A percentile compares a stretch with the other conserved stretches of the same genome.
Conservation (phyloP, 2,329 filamentous ascomycete species). For the Coccinonectria pachysandricola region DNA sequence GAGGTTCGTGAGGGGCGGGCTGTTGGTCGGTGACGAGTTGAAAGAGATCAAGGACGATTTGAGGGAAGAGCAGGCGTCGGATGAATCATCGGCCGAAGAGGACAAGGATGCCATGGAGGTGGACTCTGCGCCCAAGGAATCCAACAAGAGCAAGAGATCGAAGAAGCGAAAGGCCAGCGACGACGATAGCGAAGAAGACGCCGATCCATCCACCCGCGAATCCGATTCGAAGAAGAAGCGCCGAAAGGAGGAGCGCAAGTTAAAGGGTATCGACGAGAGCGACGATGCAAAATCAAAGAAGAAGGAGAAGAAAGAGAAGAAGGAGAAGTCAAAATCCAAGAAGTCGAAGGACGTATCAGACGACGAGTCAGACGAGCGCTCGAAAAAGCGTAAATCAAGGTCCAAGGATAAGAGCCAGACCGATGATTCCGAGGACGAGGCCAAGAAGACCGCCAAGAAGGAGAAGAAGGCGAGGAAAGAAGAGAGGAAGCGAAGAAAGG, state of each 20-base stretch:
- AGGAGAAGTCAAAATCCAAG: constrained; percentile 27
- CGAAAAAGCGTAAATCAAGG: constrained; percentile 25
- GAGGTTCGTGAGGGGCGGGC: constrained; percentile 79
- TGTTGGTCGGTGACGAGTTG: constrained; percentile 49
- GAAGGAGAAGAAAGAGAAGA: constrained; percentile 31
- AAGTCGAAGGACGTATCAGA: constrained; percentile 14
- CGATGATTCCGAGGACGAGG: constrained; percentile 20
- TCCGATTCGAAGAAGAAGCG: constrained; percentile 24
- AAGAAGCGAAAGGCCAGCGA: constrained; percentile 41
- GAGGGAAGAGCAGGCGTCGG: constrained; percentile 7
- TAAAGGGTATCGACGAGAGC: constrained; percentile 19
- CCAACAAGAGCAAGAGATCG: constrained; percentile 34
- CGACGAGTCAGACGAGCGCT: constrained; percentile 16
- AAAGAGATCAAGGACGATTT: constrained; percentile 26
- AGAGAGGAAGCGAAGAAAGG: constrained; percentile 41
- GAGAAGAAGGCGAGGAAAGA: constrained; percentile 33
- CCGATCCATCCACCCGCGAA: constrained; percentile 20
- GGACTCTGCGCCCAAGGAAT: constrained; percentile 13
- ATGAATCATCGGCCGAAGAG: constrained; percentile 4
- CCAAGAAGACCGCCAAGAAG: constrained; percentile 32
- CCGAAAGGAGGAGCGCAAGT: constrained; percentile 26
- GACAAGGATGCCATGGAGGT: constrained; percentile 15
- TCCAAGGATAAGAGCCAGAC: constrained; percentile 17
- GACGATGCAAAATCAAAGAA: constrained; percentile 14
- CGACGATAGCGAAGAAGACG: constrained; percentile 20